Conservation (phyloP, 2,329 filamentous ascomycete genomes). For the Epichloe sylvatica region DNA sequence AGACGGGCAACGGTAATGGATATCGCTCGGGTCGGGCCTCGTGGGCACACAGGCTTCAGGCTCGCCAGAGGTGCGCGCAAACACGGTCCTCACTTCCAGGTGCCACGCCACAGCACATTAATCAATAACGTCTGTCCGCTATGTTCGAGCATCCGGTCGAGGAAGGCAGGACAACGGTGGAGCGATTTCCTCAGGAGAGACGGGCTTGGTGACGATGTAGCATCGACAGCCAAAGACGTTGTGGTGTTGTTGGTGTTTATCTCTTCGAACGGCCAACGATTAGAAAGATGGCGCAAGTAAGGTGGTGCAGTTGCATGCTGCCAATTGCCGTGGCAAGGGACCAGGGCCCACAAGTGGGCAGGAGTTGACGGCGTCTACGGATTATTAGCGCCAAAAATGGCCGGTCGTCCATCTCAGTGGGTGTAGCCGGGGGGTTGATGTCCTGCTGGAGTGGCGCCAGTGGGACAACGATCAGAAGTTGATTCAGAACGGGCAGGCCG, state of each 20-base stretch:
- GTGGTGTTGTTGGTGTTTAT: background rate
- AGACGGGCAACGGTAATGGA: background rate
- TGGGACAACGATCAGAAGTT: background rate
- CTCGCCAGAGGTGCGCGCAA: background rate
- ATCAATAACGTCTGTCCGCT: background rate
- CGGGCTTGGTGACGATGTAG: background rate
- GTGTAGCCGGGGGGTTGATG: background rate
- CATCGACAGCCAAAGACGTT: background rate
- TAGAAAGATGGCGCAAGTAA: background rate
- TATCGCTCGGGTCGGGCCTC: background rate
- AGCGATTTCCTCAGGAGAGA: background rate
- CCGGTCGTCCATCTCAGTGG: no score
- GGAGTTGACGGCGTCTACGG: background rate
- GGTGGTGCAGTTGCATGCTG: background rate
- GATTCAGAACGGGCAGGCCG: background rate
- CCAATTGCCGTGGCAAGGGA: no score
- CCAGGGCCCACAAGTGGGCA: background rate
- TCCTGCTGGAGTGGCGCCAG: background rate
- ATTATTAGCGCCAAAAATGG: background rate
- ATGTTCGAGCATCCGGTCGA: background rate
- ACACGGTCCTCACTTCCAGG: background rate
- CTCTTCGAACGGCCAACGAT: background rate
- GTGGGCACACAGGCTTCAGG: background rate
- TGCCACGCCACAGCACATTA: background rate
- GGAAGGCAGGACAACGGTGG: background rate